Percentiles rank a stretch among this genome's conserved stretches.
Evolutionary conservation across 305 asterid genomes (phyloP).

Genomic region (Solanum aculeatissimum): DNA sequence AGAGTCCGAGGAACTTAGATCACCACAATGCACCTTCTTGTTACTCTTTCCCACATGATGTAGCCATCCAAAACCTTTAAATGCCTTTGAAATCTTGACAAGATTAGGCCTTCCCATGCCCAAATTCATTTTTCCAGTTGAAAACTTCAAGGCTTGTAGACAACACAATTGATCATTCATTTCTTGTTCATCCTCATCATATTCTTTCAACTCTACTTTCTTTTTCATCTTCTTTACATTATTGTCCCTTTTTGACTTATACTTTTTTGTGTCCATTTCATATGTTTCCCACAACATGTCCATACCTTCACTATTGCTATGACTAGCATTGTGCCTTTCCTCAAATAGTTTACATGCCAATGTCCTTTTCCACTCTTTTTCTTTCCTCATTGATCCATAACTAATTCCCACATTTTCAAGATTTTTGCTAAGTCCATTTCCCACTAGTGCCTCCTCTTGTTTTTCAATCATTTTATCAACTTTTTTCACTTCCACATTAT

Average conservation of each 20-base stretch:
- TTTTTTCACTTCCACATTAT: constrained; percentile 22
- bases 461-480: constrained; percentile 18
- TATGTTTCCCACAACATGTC: constrained; percentile 84
- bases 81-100: constrained; percentile 60
- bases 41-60: constrained; percentile 42
- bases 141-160: constrained; percentile 61
- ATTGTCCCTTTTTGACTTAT: neutral
- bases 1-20: neutral
- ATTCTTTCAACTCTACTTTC: constrained; percentile 7
- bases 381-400: constrained; percentile 69
- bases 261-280: constrained; percentile 28
- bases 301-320: constrained; percentile 70
- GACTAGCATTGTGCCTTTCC: constrained; percentile 37
- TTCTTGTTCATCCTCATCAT: constrained; percentile 23
- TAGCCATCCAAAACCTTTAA: constrained; percentile 86
- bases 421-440: neutral
- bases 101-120: constrained; percentile 73
- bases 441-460: constrained; percentile 2
- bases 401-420: neutral
- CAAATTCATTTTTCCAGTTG: constrained; percentile 71
- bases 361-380: constrained; percentile 80
- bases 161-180: constrained; percentile 49
- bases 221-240: neutral
- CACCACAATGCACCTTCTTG: constrained; percentile 79
- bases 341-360: constrained; percentile 77